A percentile compares a stretch with the other conserved stretches of the same genome.
Conservation (phyloP, 257 asterid species). For the Agastache rugosa region DNA sequence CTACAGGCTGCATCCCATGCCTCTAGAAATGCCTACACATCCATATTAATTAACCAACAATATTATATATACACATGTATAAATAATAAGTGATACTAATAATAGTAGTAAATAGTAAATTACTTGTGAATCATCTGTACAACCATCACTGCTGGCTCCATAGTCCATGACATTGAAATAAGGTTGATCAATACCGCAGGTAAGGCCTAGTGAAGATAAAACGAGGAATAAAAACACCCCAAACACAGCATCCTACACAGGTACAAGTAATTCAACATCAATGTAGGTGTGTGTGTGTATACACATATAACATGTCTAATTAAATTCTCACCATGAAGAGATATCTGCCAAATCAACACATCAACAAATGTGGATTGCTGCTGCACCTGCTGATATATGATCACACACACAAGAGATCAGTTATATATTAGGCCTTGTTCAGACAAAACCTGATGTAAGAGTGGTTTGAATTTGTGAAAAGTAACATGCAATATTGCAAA, state of each 20-base stretch:
- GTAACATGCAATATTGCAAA: background rate
- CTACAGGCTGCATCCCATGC: constrained; percentile 78
- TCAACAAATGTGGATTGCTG: background rate
- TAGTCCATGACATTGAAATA: constrained; percentile 57
- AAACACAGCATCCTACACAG: constrained; percentile 37
- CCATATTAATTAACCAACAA: background rate
- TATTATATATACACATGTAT: background rate
- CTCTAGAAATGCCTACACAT: constrained; percentile 58
- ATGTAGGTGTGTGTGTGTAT: background rate
- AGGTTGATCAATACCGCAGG: constrained; percentile 23
- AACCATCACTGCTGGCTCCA: constrained; percentile 59
- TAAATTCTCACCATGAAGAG: background rate
- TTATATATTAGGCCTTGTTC: background rate
- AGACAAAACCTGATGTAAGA: background rate
- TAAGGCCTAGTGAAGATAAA: constrained; percentile 35
- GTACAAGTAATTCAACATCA: background rate
- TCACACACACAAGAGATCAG: background rate
- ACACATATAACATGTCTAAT: background rate
- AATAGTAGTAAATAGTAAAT: background rate
- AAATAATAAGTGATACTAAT: background rate
- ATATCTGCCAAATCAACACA: background rate
- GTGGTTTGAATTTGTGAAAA: background rate
- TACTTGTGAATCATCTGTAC: constrained; percentile 65
- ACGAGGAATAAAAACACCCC: constrained; percentile 31
- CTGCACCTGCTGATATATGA: background rate